Evolutionary conservation across 805 yeast genomes (phyloP).

Genomic region (Myxozyma neotropica): DNA sequence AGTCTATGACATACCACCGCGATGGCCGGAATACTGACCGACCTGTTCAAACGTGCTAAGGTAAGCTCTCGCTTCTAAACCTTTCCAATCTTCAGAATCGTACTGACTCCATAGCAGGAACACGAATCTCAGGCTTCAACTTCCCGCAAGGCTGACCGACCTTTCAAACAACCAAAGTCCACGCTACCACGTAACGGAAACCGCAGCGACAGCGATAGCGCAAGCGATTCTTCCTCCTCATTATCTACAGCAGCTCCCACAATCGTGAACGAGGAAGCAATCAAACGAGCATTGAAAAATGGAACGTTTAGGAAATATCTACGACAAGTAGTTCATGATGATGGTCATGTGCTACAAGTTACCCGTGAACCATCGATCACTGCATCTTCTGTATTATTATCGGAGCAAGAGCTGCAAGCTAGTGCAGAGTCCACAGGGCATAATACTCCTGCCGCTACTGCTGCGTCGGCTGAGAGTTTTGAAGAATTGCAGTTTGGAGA

Average conservation of each 20-base stretch:
- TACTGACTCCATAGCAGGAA: too few relatives aligned
- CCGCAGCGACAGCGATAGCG: neutral
- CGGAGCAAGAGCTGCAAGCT: neutral
- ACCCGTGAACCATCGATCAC: neutral
- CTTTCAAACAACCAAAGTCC: neutral
- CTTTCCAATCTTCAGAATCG: too few relatives aligned
- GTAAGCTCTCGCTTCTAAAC: neutral
- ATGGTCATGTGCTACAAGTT: slow-evolving; percentile 8
- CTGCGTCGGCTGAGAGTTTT: neutral
- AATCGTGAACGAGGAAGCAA: neutral
- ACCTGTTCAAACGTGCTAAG: neutral
- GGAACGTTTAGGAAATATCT: slow-evolving; percentile 4
- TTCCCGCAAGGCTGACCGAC: neutral
- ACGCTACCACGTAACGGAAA: neutral
- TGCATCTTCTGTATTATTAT: neutral
- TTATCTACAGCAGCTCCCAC: neutral
- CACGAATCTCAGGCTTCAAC: neutral
- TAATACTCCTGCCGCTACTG: neutral
- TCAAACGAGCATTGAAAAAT: slow-evolving; percentile 1
- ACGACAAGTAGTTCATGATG: neutral
- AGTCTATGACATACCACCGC: neutral
- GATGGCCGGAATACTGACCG: neutral
- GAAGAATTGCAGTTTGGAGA: slow-evolving; percentile 6
- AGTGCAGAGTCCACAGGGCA: neutral
- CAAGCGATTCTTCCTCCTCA: neutral